Base-by-base conservation (phyloP, 2,329 filamentous ascomycete genomes). In the Talaromyces sp. region DNA sequence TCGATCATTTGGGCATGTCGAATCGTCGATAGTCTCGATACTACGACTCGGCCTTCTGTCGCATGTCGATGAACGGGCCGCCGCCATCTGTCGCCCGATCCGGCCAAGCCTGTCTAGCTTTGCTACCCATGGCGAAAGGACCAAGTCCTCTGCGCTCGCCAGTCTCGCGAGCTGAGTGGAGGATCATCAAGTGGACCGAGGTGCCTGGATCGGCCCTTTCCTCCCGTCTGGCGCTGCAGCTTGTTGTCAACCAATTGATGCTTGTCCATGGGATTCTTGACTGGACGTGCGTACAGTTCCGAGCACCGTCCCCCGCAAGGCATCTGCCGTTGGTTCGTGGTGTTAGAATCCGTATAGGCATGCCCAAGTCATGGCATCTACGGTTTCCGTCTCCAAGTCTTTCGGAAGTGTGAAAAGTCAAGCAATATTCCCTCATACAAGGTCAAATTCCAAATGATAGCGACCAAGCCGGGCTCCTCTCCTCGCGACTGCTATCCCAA, bases 121-220 rank as follows among this genome's bases (percentile, higher is more conserved):
- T 53, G 50, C 27, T 31, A 10, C 28, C 14, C 50, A 30, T 31
- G 50, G 31, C 50, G 30, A 31, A 47, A 47, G 44, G 10, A 4
- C 44, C 44, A 27, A 47, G 23, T 10, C 23, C 44, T 47, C 18
- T 47, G n/a, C 16, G 4, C 18, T 47, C 44, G 23, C 44, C 44
- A 27, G 44, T 47, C 44, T 31, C 16, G 31, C 7, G 6, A 31
- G 23, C 4, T 53, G 28, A 31, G 27, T 59, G 56, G 61, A 33
- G 59, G 61, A 55, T 63, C 58, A 57, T 60, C 57, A 34, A 53
- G 54, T 31, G 61, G 57, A 56, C 40, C 58, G 52, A 53, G 59
- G 61, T 59, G 56, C 62, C 66, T 68, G 64, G 64, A 61, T 64
- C 67, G 65, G 65, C 65, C 65, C 68, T 68, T 64, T 42, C 66